These are phyloP conservation scores for Cyberlindnera americana DNA, from an alignment of 805 yeast genomes.

Conservation along the genomic window DNA sequence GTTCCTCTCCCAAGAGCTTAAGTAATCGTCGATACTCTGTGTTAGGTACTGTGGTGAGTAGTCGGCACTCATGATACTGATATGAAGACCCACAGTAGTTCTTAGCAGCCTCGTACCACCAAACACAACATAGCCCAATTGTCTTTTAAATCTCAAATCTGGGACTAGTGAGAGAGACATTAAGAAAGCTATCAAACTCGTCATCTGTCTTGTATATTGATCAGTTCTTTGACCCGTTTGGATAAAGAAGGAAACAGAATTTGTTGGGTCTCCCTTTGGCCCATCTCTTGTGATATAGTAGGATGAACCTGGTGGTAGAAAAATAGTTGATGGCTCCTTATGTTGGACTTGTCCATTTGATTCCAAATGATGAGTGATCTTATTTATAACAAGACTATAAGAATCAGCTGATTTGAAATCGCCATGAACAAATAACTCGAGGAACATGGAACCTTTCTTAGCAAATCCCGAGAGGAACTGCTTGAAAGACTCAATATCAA, in stretches of 20 bases:
- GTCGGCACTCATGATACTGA: conserved; percentile 52
- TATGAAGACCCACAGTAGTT: conserved; percentile 53
- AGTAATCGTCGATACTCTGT: conserved; percentile 44
- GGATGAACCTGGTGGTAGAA: conserved; percentile 35
- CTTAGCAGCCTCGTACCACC: conserved; percentile 52
- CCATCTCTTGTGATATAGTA: conserved; percentile 33
- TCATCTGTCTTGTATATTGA: conserved; percentile 33
- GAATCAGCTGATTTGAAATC: conserved; percentile 32
- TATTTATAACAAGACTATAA: conserved; percentile 24
- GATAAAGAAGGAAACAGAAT: conserved; percentile 48
- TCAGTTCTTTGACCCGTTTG: conserved; percentile 53
- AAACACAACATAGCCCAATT: conserved; percentile 59
- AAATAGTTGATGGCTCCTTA: conserved; percentile 36
- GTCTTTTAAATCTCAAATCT: conserved; percentile 51
- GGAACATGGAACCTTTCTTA: conserved; percentile 30
- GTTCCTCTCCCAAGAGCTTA: conserved; percentile 38
- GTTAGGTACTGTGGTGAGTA: conserved; percentile 40
- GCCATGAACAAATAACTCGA: conserved; percentile 51
- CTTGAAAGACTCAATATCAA: conserved; percentile 36
- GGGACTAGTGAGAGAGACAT: conserved; percentile 41
- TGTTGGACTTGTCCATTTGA: not conserved
- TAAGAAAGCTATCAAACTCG: conserved; percentile 45
- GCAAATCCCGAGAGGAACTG: conserved; percentile 29
- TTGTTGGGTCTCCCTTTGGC: conserved; percentile 46
- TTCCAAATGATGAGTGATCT: conserved; percentile 28